A percentile compares a stretch with the other conserved stretches of the same genome.
Conservation (phyloP, 1,284 basidiomycete species). For the Malassezia brasiliensis region DNA sequence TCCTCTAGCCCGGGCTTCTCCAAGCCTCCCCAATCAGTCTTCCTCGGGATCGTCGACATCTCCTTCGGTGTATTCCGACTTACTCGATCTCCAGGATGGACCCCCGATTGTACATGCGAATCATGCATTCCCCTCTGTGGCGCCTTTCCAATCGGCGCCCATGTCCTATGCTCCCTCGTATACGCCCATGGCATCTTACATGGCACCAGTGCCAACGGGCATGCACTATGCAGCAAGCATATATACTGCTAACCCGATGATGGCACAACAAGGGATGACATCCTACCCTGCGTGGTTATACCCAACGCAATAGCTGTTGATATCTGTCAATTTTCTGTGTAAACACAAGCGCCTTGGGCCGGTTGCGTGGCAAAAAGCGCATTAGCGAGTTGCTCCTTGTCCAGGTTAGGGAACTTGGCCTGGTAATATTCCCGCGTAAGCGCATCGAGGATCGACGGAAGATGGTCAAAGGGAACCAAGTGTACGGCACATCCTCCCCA, state of each 20-base stretch:
- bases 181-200: no score
- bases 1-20: no score
- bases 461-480: conserved; percentile 34
- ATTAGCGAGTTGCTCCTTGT: conserved; percentile 24
- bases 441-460: conserved; percentile 26
- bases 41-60: no score
- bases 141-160: no score
- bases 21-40: no score
- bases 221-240: no score
- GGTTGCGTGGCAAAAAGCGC: conserved; percentile 41
- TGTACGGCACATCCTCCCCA: conserved; percentile 46
- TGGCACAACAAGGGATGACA: no score
- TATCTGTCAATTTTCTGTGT: neutral
- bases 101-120: neutral
- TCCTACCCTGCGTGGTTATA: no score
- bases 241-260: no score
- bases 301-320: no score
- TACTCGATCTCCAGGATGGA: neutral
- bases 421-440: conserved; percentile 29
- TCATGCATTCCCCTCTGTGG: no score
- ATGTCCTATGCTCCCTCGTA: no score
- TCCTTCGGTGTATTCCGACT: neutral
- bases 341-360: conserved; percentile 39
- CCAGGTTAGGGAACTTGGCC: conserved; percentile 24
- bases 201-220: neutral